These are phyloP conservation scores for Diaporthe capsici DNA, from an alignment of 2,329 filamentous ascomycete species.

Conservation along the genomic window DNA sequence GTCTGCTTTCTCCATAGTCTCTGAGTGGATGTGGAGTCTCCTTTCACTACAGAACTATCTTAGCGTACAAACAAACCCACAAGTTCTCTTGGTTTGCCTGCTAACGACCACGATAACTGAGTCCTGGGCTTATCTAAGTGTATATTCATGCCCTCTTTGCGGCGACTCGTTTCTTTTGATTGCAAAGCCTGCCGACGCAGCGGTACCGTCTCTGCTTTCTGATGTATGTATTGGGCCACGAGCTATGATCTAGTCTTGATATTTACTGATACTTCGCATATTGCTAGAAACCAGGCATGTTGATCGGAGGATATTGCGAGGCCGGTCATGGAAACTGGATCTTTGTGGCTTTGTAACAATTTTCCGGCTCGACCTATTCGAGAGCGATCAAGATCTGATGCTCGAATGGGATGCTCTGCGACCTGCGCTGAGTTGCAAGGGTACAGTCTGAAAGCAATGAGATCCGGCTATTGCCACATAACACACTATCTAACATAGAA, in stretches of 20 bases:
- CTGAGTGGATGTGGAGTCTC: neutral
- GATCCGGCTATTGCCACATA: neutral
- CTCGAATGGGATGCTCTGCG: neutral
- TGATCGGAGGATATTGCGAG: neutral
- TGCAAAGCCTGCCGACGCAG: neutral
- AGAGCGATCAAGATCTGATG: neutral
- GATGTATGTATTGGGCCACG: neutral
- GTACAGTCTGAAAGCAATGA: neutral
- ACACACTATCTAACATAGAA: neutral
- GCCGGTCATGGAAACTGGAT: too few species aligned
- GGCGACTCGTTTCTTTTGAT: neutral
- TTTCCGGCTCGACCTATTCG: neutral
- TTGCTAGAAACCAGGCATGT: too few species aligned
- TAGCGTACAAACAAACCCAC: neutral
- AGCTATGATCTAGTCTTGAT: neutral
- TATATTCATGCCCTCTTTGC: neutral
- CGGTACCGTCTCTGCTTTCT: neutral
- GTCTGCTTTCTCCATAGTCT: neutral
- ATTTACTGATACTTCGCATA: neutral
- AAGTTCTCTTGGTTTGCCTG: neutral
- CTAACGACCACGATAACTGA: neutral
- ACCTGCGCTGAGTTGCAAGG: neutral
- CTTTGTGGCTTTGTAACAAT: neutral
- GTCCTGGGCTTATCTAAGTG: neutral
- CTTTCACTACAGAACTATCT: neutral